Evolutionary conservation across 73 alveolate genomes (phyloP), one percentile per base, ranked within the genome.

Genomic region (Paramecium sexaurelia): DNA sequence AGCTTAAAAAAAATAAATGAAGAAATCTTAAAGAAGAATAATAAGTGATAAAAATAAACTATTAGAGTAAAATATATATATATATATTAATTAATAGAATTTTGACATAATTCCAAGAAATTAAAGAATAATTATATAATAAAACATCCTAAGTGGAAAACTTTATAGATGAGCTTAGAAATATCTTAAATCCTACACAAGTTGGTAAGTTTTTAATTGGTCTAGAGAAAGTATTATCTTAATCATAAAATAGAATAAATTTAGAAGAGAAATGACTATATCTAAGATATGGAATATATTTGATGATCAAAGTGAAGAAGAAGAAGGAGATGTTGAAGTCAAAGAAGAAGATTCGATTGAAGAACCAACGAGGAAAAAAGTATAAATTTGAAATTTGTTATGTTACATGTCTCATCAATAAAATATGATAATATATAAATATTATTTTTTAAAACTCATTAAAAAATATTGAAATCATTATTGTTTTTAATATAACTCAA

Each of bases 161-260:
- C 22, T 68, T 88, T 61, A 82, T 88, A 3, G 94, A 88, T 69
- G 87, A 82, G 10, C 55, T 88, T 1, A 88, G 94, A 88, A 88
- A 88, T 69, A 68, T 47, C 27, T 41, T 88, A 71, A 69, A 20
- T 27, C 94, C 94, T 39, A 88, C 73, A 8, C 51, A 88, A 43
- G 85, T 82, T 32, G 94, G 87, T 26, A 88, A 88, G 13, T 88
- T 88, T 68, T 88, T 88, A 24, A 68, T 82, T 5, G 85, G 75
- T 22, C 26, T 88, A 87, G 94, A 88, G 39, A 88, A 82, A 41
- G 94, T 88, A 88, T 27, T 24, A 26, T 13, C 0, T 24, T 35
- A 33, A 13, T 66, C 3, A 10, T 5, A 7, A 11, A 1, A 40
- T 69, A 88, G 94, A 88, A 88, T 47, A 88, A 82, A 69, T 88